Base-by-base conservation (phyloP, 305 asterid genomes). In the Fraxinus baroniana region DNA sequence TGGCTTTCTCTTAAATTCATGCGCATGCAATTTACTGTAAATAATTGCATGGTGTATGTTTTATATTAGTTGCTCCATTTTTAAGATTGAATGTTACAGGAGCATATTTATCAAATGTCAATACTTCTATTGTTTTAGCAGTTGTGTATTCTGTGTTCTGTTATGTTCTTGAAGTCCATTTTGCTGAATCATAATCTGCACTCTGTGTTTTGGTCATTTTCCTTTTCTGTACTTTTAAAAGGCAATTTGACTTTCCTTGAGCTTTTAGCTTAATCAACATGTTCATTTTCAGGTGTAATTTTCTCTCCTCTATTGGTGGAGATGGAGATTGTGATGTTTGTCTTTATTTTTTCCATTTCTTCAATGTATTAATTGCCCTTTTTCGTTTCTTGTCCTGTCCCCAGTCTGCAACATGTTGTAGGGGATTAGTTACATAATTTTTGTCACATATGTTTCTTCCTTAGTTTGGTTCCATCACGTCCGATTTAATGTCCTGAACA, bases 21-120 rank as follows among this genome's bases (percentile, higher is more conserved):
- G 36, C 26, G 66, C 68, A 10, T 49, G 33, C 52, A 70, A 79
- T 76, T 32, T 28, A 62, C 41, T 82, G 82, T 70, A 71, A 81
- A 83, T 82, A 76, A 22, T 22, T 68, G 41, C 78, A 46, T 15
- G 60, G 68, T 66, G 79, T 78, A 74, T 52, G 64, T 60, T 9
- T 68, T 57, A 39, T 4, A 78, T 7, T 35, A 78, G 37, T 73
- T 60, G 80, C 72, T 73, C 55, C 57, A 20, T 62, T 62, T 66
- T 66, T 3, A 10, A n/a, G 22, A 8, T 66, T 15, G 60, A 64
- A 64, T 35, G 72, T 26, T 66, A 26, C 35, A 26, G 74, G 74
- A 66, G 74, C 36, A 66, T 10, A 26, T 66, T 26, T 66, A 22
- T 28, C 36, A 66, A 66, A 26, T 66, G 74, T 22, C 74, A 26